Conservation (phyloP, 768 basidiomycete species). For the Favolaschia claudopus region DNA sequence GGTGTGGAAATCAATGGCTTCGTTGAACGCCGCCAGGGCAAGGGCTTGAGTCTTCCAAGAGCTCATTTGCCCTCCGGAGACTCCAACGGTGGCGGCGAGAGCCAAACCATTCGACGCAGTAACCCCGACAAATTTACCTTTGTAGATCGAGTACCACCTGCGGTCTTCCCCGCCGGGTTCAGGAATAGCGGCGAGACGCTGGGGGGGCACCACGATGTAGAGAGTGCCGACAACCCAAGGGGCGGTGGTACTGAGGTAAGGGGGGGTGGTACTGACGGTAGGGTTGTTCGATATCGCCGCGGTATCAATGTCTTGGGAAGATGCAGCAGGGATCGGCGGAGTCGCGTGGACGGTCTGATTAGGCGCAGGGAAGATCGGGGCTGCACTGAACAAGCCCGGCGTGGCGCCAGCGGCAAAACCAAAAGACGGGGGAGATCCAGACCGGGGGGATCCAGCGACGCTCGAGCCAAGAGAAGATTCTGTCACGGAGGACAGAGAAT, state of each 20-base stretch:
- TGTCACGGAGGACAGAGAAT: too few relatives aligned
- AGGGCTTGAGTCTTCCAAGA: not conserved
- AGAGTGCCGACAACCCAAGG: slow-evolving; percentile 1
- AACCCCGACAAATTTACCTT: not conserved
- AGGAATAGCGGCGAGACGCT: not conserved
- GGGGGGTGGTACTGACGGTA: too few relatives aligned
- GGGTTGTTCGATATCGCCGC: too few relatives aligned
- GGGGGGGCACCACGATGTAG: not conserved
- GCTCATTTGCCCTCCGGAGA: not conserved
- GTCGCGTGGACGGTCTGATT: too few relatives aligned
- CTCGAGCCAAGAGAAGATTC: too few relatives aligned
- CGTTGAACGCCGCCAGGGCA: not conserved
- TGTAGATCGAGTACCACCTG: slow-evolving; percentile 9
- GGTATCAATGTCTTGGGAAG: too few relatives aligned
- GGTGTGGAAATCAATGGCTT: not conserved
- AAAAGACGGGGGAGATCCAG: too few relatives aligned
- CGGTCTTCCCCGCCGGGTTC: not conserved
- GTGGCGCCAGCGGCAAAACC: too few relatives aligned
- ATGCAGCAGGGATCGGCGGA: too few relatives aligned
- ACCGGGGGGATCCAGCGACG: too few relatives aligned
- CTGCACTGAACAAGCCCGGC: too few relatives aligned
- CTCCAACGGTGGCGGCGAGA: not conserved
- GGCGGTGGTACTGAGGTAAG: not conserved
- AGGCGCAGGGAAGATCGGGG: too few relatives aligned
- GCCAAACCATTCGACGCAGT: not conserved